Base-by-base conservation (phyloP, 331 rosid genomes). In the Prunus yedoensis region DNA sequence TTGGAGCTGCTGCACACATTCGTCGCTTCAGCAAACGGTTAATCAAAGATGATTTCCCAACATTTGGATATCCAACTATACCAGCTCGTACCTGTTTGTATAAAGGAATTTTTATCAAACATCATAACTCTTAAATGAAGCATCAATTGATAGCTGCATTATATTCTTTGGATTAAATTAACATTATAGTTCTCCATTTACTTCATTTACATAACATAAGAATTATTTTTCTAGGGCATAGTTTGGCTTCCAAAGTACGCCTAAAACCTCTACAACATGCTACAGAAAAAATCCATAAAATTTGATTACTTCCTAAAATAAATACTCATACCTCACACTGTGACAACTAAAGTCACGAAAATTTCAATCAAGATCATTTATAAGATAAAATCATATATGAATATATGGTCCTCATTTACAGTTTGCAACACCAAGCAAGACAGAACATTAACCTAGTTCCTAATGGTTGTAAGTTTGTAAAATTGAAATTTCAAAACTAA, bases 51-150 rank as follows among this genome's bases (percentile, higher is more conserved):
- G 99, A 94, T 67, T 94, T 94, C 17, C 99, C 99, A 74, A 94
- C 99, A 78, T 94, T 94, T 64, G 97, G 97, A 85, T 94, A 92
- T 74, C 99, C 99, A 81, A 94, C 90, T 81, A 91, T 88, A 84
- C 99, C 97, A 79, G 99, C 99, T 80, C 97, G 95, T 79, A 94
- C 90, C 99, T 94, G 78, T 73, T 66, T 2, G 47, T 66, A 71
- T 3, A 58, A 51, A 50, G 32, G 25, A 78, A 27, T 41, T 75
- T 13, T 15, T 6, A 17, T 17, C 56, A 51, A 14, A 28, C 21
- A 70, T 17, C 43, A 14, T n/a, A 32, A 71, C 35, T 28, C 45
- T 14, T 65, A 53, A 65, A 61, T 56, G 51, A 66, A 78, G 74
- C 71, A 85, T 57, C 49, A 21, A 28, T 45, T 47, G 73, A 58